Evolutionary conservation across 176 grass and related monocot species (phyloP), one percentile per base, ranked within the genome.

Genomic region (Olyra latifolia): DNA sequence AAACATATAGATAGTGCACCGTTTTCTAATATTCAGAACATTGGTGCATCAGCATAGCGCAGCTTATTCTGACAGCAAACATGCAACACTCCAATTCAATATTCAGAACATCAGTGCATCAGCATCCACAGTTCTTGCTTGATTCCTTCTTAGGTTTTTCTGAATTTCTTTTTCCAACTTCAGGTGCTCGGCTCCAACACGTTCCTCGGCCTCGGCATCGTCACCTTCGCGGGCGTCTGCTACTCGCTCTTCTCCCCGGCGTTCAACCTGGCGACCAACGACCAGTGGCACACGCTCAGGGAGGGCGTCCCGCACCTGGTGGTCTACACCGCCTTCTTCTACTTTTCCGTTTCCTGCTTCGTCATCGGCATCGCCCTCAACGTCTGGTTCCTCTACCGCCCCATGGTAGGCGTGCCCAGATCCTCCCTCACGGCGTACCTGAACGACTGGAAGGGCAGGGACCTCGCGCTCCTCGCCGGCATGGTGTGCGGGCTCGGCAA

Each of bases 291-390:
- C 86, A 42, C 69, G 0, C 64, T 99, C 7, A 45, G 79, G 9
- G 29, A 78, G 25, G 92, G 90, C 15, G 82, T 86, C 5, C 96
- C 96, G 0, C 96, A 91, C 79, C 77, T 98, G 16, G 92, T 88
- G 28, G 86, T 98, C 7, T 98, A 98, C 86, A 95, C 96, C 3
- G 92, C 96, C 49, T 98, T 52, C 96, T 98, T 98, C 81, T 89
- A 98, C 86, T 98, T 98, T 90, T 98, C 90, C 4, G 64, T 93
- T 15, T 85, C 96, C 10, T 98, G 92, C 40, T 85, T 95, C 20
- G 49, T 75, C 25, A 20, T 88, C 6, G 93, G 96, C 66, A 73
- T 86, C 3, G 92, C 41, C 0, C 83, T 98, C 66, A 98, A 98
- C 87, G 32, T 89, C 2, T 93, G 84, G 86, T 86, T 95, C 58